A percentile compares a stretch with the other conserved stretches of the same genome.
These are phyloP conservation scores for Arabidopsis hybrid DNA, from an alignment of 441 rosid species.

Conservation along the genomic window DNA sequence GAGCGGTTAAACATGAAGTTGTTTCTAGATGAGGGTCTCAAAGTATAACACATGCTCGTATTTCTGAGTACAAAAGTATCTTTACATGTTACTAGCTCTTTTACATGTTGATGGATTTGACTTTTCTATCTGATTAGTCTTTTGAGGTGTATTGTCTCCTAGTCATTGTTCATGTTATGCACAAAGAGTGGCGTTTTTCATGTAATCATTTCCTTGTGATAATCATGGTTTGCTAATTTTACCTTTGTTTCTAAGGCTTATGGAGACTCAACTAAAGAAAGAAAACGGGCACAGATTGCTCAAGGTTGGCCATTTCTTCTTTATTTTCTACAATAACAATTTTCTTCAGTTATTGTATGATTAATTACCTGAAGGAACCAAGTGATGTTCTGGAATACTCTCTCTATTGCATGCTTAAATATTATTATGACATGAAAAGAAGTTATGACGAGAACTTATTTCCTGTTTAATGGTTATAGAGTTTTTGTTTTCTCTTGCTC, in stretches of 20 bases:
- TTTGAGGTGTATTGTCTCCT: slow-evolving; percentile 27
- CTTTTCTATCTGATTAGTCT: background rate
- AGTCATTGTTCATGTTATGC: slow-evolving; percentile 5
- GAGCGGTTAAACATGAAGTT: background rate
- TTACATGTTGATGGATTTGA: background rate
- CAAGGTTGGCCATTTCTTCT: slow-evolving; percentile 72
- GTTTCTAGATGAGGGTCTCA: slow-evolving; percentile 25
- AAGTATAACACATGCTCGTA: slow-evolving; percentile 12
- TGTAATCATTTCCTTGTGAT: slow-evolving; percentile 11
- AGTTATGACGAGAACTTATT: background rate
- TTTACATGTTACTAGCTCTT: slow-evolving; percentile 1
- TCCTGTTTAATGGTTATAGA: slow-evolving; percentile 19
- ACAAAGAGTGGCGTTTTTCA: slow-evolving; percentile 7
- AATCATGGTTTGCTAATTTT: slow-evolving; percentile 24
- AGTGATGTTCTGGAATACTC: slow-evolving; percentile 8
- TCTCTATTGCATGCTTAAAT: slow-evolving; percentile 6
- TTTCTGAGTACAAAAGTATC: slow-evolving; percentile 11
- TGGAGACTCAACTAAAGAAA: slow-evolving; percentile 96
- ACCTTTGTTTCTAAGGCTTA: slow-evolving; percentile 65
- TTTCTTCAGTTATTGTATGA: background rate
- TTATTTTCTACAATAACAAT: background rate
- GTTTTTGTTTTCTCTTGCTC: slow-evolving; percentile 16
- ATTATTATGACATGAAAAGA: slow-evolving; percentile 10
- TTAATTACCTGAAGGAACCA: slow-evolving; percentile 7
- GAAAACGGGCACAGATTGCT: slow-evolving; percentile 93